A percentile compares a stretch with the other conserved stretches of the same genome.
These are phyloP conservation scores for Castanea sativa DNA, from an alignment of 306 rosid genomes.

Conservation along the genomic window DNA sequence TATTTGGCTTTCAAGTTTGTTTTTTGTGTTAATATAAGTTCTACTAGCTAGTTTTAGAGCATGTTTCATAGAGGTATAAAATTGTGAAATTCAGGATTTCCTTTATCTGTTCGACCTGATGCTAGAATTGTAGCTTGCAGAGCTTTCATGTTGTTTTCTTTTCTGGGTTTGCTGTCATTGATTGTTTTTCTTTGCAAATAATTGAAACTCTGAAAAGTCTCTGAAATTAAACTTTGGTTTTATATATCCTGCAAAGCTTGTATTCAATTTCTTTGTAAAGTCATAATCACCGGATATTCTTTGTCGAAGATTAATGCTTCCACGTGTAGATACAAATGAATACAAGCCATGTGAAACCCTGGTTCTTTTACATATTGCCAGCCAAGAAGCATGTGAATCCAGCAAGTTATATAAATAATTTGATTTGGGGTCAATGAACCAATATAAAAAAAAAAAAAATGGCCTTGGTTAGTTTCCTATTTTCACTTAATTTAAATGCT, in stretches of 20 bases:
- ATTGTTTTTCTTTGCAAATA: background rate
- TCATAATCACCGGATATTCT: background rate
- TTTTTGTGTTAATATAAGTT: background rate
- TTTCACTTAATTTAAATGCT: background rate
- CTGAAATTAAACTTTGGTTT: slow-evolving; percentile 20
- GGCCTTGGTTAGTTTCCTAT: background rate
- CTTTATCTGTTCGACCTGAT: too few species aligned
- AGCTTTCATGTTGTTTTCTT: slow-evolving; percentile 1
- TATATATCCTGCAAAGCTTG: slow-evolving; percentile 1
- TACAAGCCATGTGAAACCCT: slow-evolving; percentile 41
- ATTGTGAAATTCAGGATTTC: background rate
- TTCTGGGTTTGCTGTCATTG: background rate
- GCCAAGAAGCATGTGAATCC: slow-evolving; percentile 18
- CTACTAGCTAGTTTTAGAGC: background rate
- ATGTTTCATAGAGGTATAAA: background rate
- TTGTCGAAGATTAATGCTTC: slow-evolving; percentile 13
- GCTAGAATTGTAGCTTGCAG: background rate
- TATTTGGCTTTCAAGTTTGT: background rate
- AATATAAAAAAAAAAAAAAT: background rate
- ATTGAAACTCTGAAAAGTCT: background rate
- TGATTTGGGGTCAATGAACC: background rate
- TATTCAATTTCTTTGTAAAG: background rate
- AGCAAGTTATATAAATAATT: background rate
- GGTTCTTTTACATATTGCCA: slow-evolving; percentile 26
- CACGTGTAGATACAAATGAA: slow-evolving; percentile 35